Conservation (phyloP, 805 yeast species). For the Yamadazyma endophytica region DNA sequence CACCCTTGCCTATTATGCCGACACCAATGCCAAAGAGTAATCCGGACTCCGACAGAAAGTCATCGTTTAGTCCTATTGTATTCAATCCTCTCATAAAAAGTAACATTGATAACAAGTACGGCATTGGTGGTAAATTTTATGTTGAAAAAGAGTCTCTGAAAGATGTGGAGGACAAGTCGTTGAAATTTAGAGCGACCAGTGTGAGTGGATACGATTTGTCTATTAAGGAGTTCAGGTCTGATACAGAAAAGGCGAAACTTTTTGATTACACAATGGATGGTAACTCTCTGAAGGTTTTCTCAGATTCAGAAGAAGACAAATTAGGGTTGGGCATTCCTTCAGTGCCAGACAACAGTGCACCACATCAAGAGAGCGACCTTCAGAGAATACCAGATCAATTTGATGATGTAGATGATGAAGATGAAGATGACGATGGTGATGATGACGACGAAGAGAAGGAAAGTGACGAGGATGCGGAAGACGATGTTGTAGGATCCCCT, state of each 20-base stretch:
- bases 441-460: slow-evolving; percentile 22
- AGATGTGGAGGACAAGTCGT: slow-evolving; percentile 17
- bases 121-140: slow-evolving; percentile 86
- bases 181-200: slow-evolving; percentile 30
- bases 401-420: slow-evolving; percentile 8
- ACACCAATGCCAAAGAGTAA: slow-evolving; percentile 37
- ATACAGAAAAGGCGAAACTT: no score
- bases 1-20: slow-evolving; percentile 62
- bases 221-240: no score
- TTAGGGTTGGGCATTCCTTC: no score
- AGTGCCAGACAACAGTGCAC: no score
- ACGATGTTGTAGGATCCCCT: slow-evolving; percentile 19
- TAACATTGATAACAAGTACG: slow-evolving; percentile 80
- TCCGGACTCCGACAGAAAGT: slow-evolving; percentile 18
- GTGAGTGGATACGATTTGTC: slow-evolving; percentile 28
- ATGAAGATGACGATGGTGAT: slow-evolving; percentile 3
- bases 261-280: no score
- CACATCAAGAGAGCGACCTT: no score
- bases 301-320: no score
- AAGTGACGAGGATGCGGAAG: slow-evolving; percentile 36
- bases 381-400: no score
- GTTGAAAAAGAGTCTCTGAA: slow-evolving; percentile 37
- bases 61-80: slow-evolving; percentile 76
- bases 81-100: slow-evolving; percentile 77
- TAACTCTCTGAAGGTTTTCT: no score